Conservation (phyloP, 345 rosid species). For the Eucalyptus regnans region DNA sequence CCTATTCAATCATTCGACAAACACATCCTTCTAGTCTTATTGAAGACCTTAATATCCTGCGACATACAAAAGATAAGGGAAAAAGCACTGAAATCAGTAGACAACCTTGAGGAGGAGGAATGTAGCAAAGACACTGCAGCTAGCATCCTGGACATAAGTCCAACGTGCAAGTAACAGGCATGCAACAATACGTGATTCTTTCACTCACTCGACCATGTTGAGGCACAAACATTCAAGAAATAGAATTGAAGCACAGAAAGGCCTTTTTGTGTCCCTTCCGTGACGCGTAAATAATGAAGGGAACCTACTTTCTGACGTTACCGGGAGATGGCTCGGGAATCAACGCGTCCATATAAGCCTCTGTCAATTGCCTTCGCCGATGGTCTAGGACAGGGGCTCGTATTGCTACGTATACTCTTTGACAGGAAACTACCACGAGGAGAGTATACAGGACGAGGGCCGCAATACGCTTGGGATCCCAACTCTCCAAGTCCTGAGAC, state of each 20-base stretch:
- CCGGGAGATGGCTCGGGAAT: conserved; percentile 84
- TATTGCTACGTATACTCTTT: conserved; percentile 44
- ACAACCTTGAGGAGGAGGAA: neutral
- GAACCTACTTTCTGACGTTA: conserved; percentile 58
- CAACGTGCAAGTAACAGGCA: neutral
- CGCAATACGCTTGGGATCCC: conserved; percentile 63
- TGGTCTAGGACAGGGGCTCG: conserved; percentile 57
- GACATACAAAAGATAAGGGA: neutral
- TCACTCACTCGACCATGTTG: neutral
- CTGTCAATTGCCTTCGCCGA: conserved; percentile 57
- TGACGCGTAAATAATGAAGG: neutral
- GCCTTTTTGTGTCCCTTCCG: neutral
- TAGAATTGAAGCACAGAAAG: neutral
- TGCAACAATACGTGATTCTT: neutral
- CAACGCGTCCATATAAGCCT: conserved; percentile 95
- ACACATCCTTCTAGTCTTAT: neutral
- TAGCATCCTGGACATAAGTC: neutral
- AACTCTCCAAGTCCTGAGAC: conserved; percentile 63
- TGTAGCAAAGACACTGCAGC: neutral
- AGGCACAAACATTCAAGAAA: neutral
- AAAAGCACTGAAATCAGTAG: neutral
- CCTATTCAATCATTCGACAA: neutral
- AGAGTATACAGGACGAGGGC: conserved; percentile 50
- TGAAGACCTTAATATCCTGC: neutral
- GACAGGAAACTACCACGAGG: conserved; percentile 43